Percentiles rank a stretch among this genome's conserved stretches.
Evolutionary conservation across 1,139 yeast genomes (phyloP).

Genomic region (Diutina neorugosa): DNA sequence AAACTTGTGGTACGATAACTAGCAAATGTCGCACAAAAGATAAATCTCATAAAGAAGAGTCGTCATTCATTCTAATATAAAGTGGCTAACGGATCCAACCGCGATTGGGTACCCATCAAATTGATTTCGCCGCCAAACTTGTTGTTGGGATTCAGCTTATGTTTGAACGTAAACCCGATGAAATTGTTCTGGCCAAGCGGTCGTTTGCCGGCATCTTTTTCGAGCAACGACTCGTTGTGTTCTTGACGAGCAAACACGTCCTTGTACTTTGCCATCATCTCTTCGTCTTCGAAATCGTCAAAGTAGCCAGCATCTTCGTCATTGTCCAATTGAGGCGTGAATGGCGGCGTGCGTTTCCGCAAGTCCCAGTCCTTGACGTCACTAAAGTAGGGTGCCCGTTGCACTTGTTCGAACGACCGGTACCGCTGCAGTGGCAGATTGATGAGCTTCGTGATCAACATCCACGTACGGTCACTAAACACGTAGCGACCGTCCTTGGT

Average conservation of each 20-base stretch:
- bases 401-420: constrained; percentile 69
- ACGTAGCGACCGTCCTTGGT: constrained; percentile 86
- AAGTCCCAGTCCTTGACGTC: constrained; percentile 70
- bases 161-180: constrained; percentile 94
- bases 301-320: constrained; percentile 98
- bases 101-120: constrained; percentile 18
- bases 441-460: constrained; percentile 62
- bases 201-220: constrained; percentile 31
- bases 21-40: too few species aligned
- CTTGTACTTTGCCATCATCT: constrained; percentile 94
- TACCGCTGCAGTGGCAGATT: constrained; percentile 71
- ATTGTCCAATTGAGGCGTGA: constrained; percentile 90
- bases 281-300: constrained; percentile 93
- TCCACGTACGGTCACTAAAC: constrained; percentile 96
- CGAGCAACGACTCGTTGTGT: constrained; percentile 73
- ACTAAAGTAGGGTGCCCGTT: constrained; percentile 65
- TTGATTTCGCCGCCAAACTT: constrained; percentile 34
- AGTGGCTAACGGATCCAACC: constrained; percentile 35
- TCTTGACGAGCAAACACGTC: constrained; percentile 89
- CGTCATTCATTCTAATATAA: constrained; percentile 17
- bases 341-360: constrained; percentile 74
- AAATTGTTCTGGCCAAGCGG: constrained; percentile 39
- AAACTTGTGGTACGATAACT: too few species aligned
- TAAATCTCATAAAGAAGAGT: too few species aligned
- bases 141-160: constrained; percentile 55